Percentiles rank a stretch among this genome's conserved stretches.
Conservation (phyloP, 768 basidiomycete genomes). For the Amanita thiersii region DNA sequence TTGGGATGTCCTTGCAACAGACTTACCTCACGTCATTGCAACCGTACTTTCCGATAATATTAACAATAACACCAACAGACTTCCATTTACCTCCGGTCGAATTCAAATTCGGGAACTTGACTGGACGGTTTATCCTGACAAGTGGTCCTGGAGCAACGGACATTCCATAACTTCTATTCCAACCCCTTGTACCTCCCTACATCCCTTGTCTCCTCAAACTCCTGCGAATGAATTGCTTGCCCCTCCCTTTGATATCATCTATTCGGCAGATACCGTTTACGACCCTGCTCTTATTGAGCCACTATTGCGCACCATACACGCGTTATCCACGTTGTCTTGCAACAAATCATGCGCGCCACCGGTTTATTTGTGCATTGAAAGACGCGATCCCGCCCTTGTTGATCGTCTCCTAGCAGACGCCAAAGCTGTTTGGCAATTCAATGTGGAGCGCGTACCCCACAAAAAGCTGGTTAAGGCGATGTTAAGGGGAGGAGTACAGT, state of each 20-base stretch:
- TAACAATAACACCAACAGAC: slow-evolving; percentile 30
- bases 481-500: slow-evolving; percentile 45
- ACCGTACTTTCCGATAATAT: slow-evolving; percentile 62
- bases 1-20: slow-evolving; percentile 73
- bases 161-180: slow-evolving; percentile 26
- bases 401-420: slow-evolving; percentile 53
- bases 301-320: slow-evolving; percentile 59
- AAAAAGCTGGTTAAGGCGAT: slow-evolving; percentile 55
- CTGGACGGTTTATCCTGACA: slow-evolving; percentile 50
- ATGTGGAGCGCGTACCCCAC: slow-evolving; percentile 46
- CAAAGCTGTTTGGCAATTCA: slow-evolving; percentile 44
- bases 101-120: slow-evolving; percentile 62
- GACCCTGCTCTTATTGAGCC: slow-evolving; percentile 50
- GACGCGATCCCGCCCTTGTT: slow-evolving; percentile 63
- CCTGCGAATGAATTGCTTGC: slow-evolving; percentile 18
- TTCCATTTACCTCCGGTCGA: slow-evolving; percentile 28
- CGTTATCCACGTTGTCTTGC: slow-evolving; percentile 34
- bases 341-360: slow-evolving; percentile 31
- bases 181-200: too few species aligned
- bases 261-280: slow-evolving; percentile 83
- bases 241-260: slow-evolving; percentile 68
- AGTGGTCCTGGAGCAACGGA: slow-evolving; percentile 48
- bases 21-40: slow-evolving; percentile 54
- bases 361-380: slow-evolving; percentile 64
- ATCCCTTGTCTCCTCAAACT: slow-evolving; percentile 12